Evolutionary conservation across 768 basidiomycete species (phyloP).

Genomic region (Pleurotus eryngii): DNA sequence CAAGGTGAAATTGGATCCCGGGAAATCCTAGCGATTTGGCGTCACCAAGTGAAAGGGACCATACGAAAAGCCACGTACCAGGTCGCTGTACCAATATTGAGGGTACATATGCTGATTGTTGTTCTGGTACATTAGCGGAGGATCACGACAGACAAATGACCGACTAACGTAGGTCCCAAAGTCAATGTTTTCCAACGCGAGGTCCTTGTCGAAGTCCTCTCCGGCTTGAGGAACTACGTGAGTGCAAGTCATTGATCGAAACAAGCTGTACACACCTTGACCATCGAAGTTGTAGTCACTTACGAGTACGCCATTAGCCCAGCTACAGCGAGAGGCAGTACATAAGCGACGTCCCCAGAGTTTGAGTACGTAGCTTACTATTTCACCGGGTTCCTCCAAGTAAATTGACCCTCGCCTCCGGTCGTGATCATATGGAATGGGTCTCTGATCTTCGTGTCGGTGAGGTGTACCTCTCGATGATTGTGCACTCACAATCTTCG

Average conservation of each 20-base stretch:
- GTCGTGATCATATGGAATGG: slow-evolving; percentile 52
- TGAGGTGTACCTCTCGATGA: neutral
- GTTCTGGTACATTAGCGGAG: slow-evolving; percentile 13
- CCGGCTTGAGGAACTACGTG: slow-evolving; percentile 33
- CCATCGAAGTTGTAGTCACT: slow-evolving; percentile 59
- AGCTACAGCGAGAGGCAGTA: slow-evolving; percentile 13
- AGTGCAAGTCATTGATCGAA: neutral
- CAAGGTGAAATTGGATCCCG: slow-evolving; percentile 46
- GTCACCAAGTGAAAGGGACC: neutral
- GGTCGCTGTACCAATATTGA: slow-evolving; percentile 15
- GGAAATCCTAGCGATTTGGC: slow-evolving; percentile 31
- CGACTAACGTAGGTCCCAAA: slow-evolving; percentile 50
- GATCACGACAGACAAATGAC: slow-evolving; percentile 10
- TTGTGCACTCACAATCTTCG: slow-evolving; percentile 39
- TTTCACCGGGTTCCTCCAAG: slow-evolving; percentile 37
- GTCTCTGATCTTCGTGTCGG: slow-evolving; percentile 25
- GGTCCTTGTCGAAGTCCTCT: slow-evolving; percentile 50
- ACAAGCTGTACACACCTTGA: slow-evolving; percentile 30
- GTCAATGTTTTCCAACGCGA: slow-evolving; percentile 49
- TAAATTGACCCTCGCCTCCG: slow-evolving; percentile 57
- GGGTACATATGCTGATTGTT: slow-evolving; percentile 40
- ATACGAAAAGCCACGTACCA: slow-evolving; percentile 25
- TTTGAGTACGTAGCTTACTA: slow-evolving; percentile 13
- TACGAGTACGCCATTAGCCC: slow-evolving; percentile 39
- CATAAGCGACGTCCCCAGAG: neutral